A percentile compares a stretch with the other conserved stretches of the same genome.
Conservation (phyloP, 2,329 filamentous ascomycete genomes). For the Penicillium verrucosum region DNA sequence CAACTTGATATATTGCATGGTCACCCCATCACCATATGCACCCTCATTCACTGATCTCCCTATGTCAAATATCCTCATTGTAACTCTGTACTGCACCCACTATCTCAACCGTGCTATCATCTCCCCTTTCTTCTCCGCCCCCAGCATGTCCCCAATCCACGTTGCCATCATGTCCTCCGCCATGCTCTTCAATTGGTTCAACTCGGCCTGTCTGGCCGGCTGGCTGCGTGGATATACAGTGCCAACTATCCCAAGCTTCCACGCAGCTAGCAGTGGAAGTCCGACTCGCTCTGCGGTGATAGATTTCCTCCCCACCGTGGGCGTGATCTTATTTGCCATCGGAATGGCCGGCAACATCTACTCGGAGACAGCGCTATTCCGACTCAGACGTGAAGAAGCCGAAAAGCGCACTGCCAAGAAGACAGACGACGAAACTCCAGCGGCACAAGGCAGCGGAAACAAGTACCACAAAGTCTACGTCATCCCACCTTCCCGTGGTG, state of each 20-base stretch:
- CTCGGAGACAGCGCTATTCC: conserved; percentile 84
- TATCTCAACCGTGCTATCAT: conserved; percentile 87
- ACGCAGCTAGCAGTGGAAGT: conserved; percentile 11
- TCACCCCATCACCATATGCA: conserved; percentile 59
- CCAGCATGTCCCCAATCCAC: conserved; percentile 90
- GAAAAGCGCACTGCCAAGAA: conserved; percentile 51
- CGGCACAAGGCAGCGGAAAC: conserved; percentile 36
- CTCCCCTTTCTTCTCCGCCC: conserved; percentile 73
- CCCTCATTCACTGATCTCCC: conserved; percentile 30
- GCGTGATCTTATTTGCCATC: conserved; percentile 70
- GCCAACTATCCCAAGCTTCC: conserved; percentile 16
- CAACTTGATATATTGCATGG: conserved; percentile 73
- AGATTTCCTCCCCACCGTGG: conserved; percentile 52
- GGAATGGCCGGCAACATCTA: conserved; percentile 79
- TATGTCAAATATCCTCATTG: conserved; percentile 36
- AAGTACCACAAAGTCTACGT: conserved; percentile 78
- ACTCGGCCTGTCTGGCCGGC: conserved; percentile 71
- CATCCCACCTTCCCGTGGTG: conserved; percentile 72
- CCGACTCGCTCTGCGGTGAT: conserved; percentile 12
- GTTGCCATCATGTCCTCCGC: conserved; percentile 63
- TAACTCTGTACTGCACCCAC: conserved; percentile 64
- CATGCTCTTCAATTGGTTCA: conserved; percentile 72
- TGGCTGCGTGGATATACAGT: conserved; percentile 80
- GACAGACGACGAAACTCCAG: conserved; percentile 37
- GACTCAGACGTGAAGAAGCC: conserved; percentile 72